Base-by-base conservation (phyloP, 2,329 filamentous ascomycete species). In the Esteya vermicola region DNA sequence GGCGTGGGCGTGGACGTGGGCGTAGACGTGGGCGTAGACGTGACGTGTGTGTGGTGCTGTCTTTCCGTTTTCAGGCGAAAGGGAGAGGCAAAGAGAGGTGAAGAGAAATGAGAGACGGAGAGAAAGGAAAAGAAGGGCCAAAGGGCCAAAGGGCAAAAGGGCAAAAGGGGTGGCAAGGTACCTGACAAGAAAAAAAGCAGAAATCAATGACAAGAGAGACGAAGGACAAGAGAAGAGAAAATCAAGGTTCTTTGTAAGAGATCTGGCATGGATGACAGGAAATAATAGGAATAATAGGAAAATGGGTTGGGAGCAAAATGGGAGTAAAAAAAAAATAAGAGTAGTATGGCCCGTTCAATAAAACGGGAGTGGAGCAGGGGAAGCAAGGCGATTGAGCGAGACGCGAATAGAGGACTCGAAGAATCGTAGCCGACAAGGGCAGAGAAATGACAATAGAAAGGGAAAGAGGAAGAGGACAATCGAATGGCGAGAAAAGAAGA, bases 231-330 rank as follows among this genome's bases (percentile, higher is more conserved):
- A 10, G 4, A n/a, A 16, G 30, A n/a, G n/a, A 10, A 2, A 19
- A 16, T 13, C 16, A 12, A 19, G 18, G 31, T 19, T 33, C 16
- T 33, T 38, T 43, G 38, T 44, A 41, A 44, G 39, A 38, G 38
- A 38, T n/a, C n/a, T n/a, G n/a, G n/a, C n/a, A n/a, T n/a, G n/a
- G n/a, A n/a, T n/a, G n/a, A n/a, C n/a, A n/a, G n/a, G n/a, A n/a
- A n/a, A n/a, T n/a, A n/a, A n/a, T n/a, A n/a, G n/a, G n/a, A n/a
- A n/a, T n/a, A n/a, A n/a, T n/a, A n/a, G n/a, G 18, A 35, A 30
- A 18, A 16, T 36, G 31, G 41, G 25, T 34, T 33, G 37, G 36
- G 25, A 27, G 28, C 20, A 33, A 19, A 33, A 33, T 19, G 31
- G 31, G 31, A 19, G 16, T 18, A 27, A 27, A 13, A 19, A 19